Base-by-base conservation (phyloP, 2,329 filamentous ascomycete genomes). In the Ascochyta rabiei region DNA sequence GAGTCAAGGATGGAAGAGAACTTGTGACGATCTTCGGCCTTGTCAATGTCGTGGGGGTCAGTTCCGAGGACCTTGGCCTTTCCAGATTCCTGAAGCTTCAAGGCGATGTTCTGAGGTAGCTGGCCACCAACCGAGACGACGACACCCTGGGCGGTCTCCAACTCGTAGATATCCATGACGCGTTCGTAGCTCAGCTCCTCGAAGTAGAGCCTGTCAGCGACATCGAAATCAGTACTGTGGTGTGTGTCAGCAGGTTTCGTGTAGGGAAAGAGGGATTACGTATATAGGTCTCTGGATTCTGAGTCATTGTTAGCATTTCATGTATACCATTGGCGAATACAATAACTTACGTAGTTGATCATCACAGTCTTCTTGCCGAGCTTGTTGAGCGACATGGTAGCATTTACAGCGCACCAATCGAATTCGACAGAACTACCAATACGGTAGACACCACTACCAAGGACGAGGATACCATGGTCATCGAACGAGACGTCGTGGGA, bases 381-480 rank as follows among this genome's bases (percentile, higher is more conserved):
- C 57, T 88, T 82, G 68, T 88, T 86, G 60, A 98, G 83, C 37
- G 91, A 90, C 59, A 91, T 84, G 10, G 92, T 93, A 61, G 92
- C 90, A 70, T 92, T 95, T 58, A 97, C 92, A 61, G 93, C 92
- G 75, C 93, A 98, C 93, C 93, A 98, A 78, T 99, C 93, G 73
- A 99, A 99, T 78, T 99, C 95, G 47, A 99, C 95, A 6, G 93
- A 97, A 79, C 89, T 93, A 70, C 95, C 95, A 73, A 98, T 99
- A 74, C 95, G 87, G 84, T 99, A 99, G 19, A 98, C 95, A 78
- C 95, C 95, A 72, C 89, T 93, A 57, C 95, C 95, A 13, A 99
- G 86, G 54, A 98, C 89, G 51, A 99, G 80, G 40, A 88, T 90
- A 60, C 93, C 93, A 66, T 96, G 89, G 74, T 98, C 93, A 63